phyloP scores from a whole-genome alignment of 768 basidiomycete genomes.

The Chalciporus piperatus region DNA sequence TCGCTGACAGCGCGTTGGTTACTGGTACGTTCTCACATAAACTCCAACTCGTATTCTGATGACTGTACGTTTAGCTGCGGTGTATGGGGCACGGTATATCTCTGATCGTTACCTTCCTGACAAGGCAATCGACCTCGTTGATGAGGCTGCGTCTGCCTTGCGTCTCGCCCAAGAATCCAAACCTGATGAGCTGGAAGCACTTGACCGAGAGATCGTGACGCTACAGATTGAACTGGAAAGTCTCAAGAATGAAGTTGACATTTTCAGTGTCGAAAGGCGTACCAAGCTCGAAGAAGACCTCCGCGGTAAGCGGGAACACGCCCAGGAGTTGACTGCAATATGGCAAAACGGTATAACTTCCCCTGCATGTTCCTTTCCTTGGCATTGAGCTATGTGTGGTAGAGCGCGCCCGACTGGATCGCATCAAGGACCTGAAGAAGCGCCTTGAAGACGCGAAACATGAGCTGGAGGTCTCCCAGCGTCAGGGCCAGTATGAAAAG shows the following conservation, averaged over 20 bases:
- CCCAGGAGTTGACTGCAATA: constrained; percentile 53
- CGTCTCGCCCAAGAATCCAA: constrained; percentile 87
- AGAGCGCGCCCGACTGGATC: constrained; percentile 70
- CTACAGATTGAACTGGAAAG: constrained; percentile 88
- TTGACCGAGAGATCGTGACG: constrained; percentile 82
- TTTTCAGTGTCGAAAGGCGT: constrained; percentile 75
- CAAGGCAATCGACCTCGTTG: constrained; percentile 89
- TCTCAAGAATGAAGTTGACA: constrained; percentile 83
- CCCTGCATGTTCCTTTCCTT: background rate
- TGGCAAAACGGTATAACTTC: constrained; percentile 65
- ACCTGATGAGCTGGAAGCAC: constrained; percentile 77
- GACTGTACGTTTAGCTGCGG: constrained; percentile 52
- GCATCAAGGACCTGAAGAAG: constrained; percentile 69
- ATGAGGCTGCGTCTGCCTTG: constrained; percentile 87
- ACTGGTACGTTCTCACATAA: constrained; percentile 49
- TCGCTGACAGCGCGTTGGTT: constrained; percentile 84
- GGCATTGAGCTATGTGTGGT: background rate
- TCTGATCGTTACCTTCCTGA: constrained; percentile 87
- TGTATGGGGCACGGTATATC: constrained; percentile 82
- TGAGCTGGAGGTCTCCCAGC: constrained; percentile 83
- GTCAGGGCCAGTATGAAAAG: constrained; percentile 81
- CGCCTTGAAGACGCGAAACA: constrained; percentile 80
- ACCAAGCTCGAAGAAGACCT: constrained; percentile 65
- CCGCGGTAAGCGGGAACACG: constrained; percentile 58
- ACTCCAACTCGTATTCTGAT: background rate